Evolutionary conservation across 148 eudicot species (phyloP), one percentile per base, ranked within the genome.

Genomic region (Rhododendron kiyosumense): DNA sequence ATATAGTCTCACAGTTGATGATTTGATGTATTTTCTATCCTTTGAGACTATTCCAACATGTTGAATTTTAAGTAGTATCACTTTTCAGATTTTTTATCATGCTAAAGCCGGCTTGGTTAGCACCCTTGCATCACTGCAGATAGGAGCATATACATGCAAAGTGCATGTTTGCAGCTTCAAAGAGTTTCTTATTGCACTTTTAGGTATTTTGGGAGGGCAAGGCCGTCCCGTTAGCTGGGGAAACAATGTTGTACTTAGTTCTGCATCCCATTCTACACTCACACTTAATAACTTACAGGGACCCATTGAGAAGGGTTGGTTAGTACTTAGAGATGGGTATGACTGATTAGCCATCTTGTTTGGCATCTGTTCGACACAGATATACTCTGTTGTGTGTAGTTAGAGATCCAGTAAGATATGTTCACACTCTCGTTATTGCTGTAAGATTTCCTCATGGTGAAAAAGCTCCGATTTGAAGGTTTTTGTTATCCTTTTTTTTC

Each of bases 311-410:
- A 28, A 28, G 24, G 38, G 63, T 43, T 80, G 61, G 5, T 51
- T 51, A 51, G 63, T 51, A 32, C 36, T 11, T 28, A 12, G 18
- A 69, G 41, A 81, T 52, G 83, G 54, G 28, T 51, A 81, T 81
- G 83, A 81, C 54, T 51, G 65, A 81, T 18, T 81, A 36, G 8
- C 43, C 83, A 51, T 81, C n/a, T 81, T 52, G 59, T 52, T 81
- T 59, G 65, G n/a, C 45, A 43, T 78, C 32, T 41, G 10, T 18
- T 78, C 1, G 8, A 69, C 75, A 11, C 12, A 78, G 46, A 45
- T 78, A 3, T 78, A 48, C 38, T 26, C 15, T n/a, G 30, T 49
- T 79, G 22, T 79, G 59, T 79, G 30, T 45, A 46, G 49, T 45
- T 24, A 45, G n/a, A 45, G 51, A 78, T 46, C 22, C 20, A 54